Conservation (phyloP, 768 basidiomycete species). For the Termitomyces sp. region DNA sequence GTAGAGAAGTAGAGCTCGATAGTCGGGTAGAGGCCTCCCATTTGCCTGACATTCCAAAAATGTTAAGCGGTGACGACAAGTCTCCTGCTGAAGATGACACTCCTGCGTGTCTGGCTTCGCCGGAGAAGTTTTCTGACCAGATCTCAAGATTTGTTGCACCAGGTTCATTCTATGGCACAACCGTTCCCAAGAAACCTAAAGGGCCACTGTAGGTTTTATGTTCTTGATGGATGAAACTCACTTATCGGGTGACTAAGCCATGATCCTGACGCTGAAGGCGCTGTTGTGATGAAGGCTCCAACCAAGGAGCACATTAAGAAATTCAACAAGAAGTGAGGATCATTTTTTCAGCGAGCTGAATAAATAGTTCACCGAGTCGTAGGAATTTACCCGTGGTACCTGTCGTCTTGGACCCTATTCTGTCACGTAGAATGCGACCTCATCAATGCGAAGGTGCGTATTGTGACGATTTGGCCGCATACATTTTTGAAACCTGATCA, state of each 20-base stretch:
- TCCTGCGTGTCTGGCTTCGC: not conserved
- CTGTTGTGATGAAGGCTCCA: slow-evolving; percentile 83
- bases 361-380: not conserved
- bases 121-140: slow-evolving; percentile 6
- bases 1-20: slow-evolving; percentile 62
- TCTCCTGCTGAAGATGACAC: slow-evolving; percentile 8
- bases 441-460: slow-evolving; percentile 82
- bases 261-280: slow-evolving; percentile 70
- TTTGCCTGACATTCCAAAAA: slow-evolving; percentile 37
- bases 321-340: slow-evolving; percentile 64
- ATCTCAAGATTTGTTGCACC: slow-evolving; percentile 41
- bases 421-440: slow-evolving; percentile 69
- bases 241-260: slow-evolving; percentile 39
- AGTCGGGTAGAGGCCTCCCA: slow-evolving; percentile 41
- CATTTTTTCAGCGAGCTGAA: not conserved
- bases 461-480: not conserved
- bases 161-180: slow-evolving; percentile 56
- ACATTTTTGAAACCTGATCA: not conserved
- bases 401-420: slow-evolving; percentile 88
- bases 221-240: not conserved
- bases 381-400: slow-evolving; percentile 64
- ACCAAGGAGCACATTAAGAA: slow-evolving; percentile 57
- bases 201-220: slow-evolving; percentile 37
- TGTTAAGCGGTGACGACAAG: not conserved
- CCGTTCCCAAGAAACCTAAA: slow-evolving; percentile 30